These are phyloP conservation scores for Cutaneotrichosporon sp. DNA, from an alignment of 1,284 basidiomycete species.

Conservation along the genomic window DNA sequence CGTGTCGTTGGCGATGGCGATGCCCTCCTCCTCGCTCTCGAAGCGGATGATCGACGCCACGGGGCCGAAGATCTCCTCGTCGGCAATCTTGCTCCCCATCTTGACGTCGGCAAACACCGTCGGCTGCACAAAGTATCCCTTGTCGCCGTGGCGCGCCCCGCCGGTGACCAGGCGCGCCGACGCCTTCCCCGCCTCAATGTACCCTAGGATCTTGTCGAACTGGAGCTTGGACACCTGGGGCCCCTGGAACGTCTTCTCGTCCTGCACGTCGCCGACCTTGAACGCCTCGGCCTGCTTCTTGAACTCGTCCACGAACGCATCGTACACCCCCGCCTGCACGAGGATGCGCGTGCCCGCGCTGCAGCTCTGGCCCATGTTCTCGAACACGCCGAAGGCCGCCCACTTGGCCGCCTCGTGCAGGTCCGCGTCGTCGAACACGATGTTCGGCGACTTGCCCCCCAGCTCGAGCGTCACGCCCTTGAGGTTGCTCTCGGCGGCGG, in stretches of 20 bases:
- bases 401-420: conserved; percentile 26
- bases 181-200: conserved; percentile 80
- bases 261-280: conserved; percentile 70
- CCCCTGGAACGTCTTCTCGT: conserved; percentile 70
- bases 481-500: conserved; percentile 75
- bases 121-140: conserved; percentile 38
- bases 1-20: conserved; percentile 78
- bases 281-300: conserved; percentile 65
- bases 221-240: conserved; percentile 82
- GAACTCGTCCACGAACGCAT: conserved; percentile 71
- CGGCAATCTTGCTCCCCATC: conserved; percentile 37
- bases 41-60: conserved; percentile 55
- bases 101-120: conserved; percentile 51
- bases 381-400: conserved; percentile 25
- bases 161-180: conserved; percentile 73
- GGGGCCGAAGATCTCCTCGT: conserved; percentile 57
- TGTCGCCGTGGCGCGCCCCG: conserved; percentile 57
- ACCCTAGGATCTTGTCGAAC: conserved; percentile 83
- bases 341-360: conserved; percentile 61
- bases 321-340: conserved; percentile 76
- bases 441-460: conserved; percentile 50
- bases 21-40: conserved; percentile 53
- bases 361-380: conserved; percentile 21
- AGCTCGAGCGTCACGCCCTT: conserved; percentile 61
- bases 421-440: conserved; percentile 20